These are phyloP conservation scores for Cutaneotrichosporon spelunceum DNA, from an alignment of 1,284 basidiomycete species.

Conservation along the genomic window DNA sequence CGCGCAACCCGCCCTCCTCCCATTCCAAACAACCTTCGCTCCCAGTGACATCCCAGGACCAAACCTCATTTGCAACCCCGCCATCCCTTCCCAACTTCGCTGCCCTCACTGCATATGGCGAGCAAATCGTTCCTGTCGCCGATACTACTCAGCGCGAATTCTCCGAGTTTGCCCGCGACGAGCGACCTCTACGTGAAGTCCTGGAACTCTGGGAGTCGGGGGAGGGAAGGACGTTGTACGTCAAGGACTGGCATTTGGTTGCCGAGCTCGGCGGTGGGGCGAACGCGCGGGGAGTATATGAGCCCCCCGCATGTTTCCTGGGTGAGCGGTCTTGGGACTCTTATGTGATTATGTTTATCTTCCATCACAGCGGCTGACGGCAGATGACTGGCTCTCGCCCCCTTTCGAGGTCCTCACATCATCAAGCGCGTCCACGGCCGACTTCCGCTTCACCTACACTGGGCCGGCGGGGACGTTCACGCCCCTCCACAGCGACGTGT, in stretches of 20 bases:
- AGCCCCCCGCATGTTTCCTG: conserved; percentile 52
- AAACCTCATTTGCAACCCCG: background rate
- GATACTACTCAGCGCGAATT: conserved; percentile 39
- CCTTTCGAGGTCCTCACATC: conserved; percentile 27
- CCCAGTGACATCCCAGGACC: background rate
- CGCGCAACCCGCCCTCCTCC: background rate
- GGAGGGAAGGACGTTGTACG: conserved; percentile 48
- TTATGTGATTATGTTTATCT: background rate
- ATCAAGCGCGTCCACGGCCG: conserved; percentile 24
- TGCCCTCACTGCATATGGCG: conserved; percentile 34
- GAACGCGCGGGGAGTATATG: conserved; percentile 48
- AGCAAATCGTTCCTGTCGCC: conserved; percentile 49
- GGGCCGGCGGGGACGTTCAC: conserved; percentile 54
- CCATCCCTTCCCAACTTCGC: conserved; percentile 27
- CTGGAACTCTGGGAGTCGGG: conserved; percentile 50
- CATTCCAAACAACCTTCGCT: background rate
- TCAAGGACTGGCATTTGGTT: conserved; percentile 60
- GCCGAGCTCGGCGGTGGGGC: conserved; percentile 37
- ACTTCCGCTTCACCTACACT: conserved; percentile 52
- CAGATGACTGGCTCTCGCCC: conserved; percentile 58
- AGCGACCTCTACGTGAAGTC: conserved; percentile 48
- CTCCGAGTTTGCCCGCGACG: conserved; percentile 47
- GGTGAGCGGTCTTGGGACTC: no score
- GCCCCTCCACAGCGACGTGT: conserved; percentile 57
- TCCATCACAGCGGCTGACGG: conserved; percentile 2